These are phyloP conservation scores for Kwoniella sp. DNA, from an alignment of 768 basidiomycete species.

Conservation along the genomic window DNA sequence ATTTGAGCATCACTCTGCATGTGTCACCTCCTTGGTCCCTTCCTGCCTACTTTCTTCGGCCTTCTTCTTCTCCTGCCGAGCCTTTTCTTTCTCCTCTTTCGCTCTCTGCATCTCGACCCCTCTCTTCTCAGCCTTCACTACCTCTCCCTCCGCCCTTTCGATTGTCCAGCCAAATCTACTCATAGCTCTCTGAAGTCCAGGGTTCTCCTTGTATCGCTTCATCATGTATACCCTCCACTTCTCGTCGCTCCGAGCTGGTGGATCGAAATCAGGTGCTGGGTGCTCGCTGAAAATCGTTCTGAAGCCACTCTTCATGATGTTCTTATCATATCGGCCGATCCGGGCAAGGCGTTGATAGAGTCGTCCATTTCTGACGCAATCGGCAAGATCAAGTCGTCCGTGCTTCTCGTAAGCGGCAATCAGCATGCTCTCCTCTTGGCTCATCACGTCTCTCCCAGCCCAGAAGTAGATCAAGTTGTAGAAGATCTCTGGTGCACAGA, in stretches of 20 bases:
- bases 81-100: not conserved
- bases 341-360: constrained; percentile 15
- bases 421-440: constrained; percentile 6
- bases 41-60: not conserved
- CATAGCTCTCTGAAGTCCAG: constrained; percentile 2
- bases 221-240: constrained; percentile 16
- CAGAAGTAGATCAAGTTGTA: no score
- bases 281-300: constrained; percentile 3
- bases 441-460: no score
- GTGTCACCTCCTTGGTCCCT: not conserved
- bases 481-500: constrained; percentile 7
- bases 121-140: not conserved
- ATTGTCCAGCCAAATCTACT: constrained; percentile 6
- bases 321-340: constrained; percentile 9
- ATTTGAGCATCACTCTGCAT: no score
- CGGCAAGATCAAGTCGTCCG: constrained; percentile 16
- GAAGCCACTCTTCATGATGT: constrained; percentile 6
- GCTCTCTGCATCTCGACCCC: not conserved
- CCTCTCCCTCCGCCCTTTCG: constrained; percentile 8
- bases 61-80: not conserved
- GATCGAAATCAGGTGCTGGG: not conserved
- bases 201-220: not conserved
- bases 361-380: constrained; percentile 25
- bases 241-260: not conserved
- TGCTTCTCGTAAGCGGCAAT: constrained; percentile 11